Evolutionary conservation across 2,329 filamentous ascomycete genomes (phyloP), one percentile per base, ranked within the genome.

Genomic region (Talaromyces sp.): DNA sequence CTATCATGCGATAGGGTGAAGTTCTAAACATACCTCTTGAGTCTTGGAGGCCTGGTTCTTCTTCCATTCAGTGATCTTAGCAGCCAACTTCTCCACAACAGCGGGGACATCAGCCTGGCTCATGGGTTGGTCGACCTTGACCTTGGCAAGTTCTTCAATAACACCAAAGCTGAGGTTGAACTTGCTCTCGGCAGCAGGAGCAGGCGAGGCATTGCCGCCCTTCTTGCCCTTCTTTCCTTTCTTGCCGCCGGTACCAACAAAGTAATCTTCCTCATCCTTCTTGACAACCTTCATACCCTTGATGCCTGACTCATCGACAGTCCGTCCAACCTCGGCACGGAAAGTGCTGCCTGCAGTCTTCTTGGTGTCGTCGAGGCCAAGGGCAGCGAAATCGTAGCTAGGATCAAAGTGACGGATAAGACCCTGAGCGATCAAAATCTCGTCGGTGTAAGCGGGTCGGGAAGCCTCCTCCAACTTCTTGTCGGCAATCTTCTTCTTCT

Each of bases 391-490:
- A 88, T 89, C 76, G 88, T 89, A 70, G 81, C 71, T 83, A 1
- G 93, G 93, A 74, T 97, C 92, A 65, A 97, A 93, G 82, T 93
- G 93, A 65, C 87, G 86, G 66, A 97, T 89, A 46, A 99, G 81
- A 71, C 86, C 89, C 78, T 94, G 89, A 62, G 91, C 89, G 55
- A 88, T 88, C 67, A 91, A 84, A 69, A 99, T 96, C 79, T 99
- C 91, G 67, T 97, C 91, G 48, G 90, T 82, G 80, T 91, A 99
- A 54, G 94, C 94, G 15, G 88, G 91, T 67, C 90, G 87, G 31
- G 71, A 76, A 59, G 73, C 78, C 66, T 80, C 78, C 65, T 80
- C 78, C 28, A 80, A 70, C 67, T 79, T 79, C 69, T 81, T 80
- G 66, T 82, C 79, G 51, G 80, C 78, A 63, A 81, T 75, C 69